phyloP scores from a whole-genome alignment of 495 filamentous ascomycete species.

The Hyaloscypha variabilis region DNA sequence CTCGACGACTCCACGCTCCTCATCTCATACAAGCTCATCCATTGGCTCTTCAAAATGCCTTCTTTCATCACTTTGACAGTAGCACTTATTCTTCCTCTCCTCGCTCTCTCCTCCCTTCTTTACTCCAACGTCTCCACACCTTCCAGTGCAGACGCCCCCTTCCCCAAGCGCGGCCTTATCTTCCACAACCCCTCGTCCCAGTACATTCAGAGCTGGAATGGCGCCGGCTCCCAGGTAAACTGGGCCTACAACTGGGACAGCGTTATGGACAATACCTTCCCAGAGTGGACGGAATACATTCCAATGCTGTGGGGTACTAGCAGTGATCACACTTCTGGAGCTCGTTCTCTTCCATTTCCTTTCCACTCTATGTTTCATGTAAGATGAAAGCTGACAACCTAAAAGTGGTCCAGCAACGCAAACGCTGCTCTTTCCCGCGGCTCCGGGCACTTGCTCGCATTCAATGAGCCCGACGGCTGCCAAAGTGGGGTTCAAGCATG shows the following conservation, averaged over 20 bases:
- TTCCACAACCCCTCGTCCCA: conserved; percentile 19
- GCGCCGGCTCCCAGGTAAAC: conserved; percentile 44
- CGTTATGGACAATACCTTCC: conserved; percentile 34
- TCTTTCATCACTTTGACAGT: too few relatives aligned
- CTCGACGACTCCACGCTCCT: too few relatives aligned
- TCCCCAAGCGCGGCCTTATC: conserved; percentile 18
- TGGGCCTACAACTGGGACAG: conserved; percentile 85
- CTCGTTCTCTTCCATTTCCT: not conserved
- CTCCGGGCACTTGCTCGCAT: conserved; percentile 64
- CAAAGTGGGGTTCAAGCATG: conserved; percentile 61
- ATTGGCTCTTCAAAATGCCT: too few relatives aligned
- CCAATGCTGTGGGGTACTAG: conserved; percentile 73
- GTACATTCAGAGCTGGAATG: conserved; percentile 17
- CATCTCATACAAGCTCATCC: too few relatives aligned
- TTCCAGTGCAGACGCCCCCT: too few relatives aligned
- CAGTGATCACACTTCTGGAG: conserved; percentile 45
- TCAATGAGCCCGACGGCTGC: conserved; percentile 83
- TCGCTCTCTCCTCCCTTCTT: too few relatives aligned
- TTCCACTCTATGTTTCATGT: too few relatives aligned
- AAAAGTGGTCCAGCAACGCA: conserved; percentile 57
- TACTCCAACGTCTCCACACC: too few relatives aligned
- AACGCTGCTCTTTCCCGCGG: conserved; percentile 59
- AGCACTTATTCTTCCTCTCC: too few relatives aligned
- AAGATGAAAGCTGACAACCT: too few relatives aligned
- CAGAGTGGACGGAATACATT: conserved; percentile 59